Conservation (phyloP, 2,329 filamentous ascomycete genomes). For the Aaosphaeria pasadenensis region DNA sequence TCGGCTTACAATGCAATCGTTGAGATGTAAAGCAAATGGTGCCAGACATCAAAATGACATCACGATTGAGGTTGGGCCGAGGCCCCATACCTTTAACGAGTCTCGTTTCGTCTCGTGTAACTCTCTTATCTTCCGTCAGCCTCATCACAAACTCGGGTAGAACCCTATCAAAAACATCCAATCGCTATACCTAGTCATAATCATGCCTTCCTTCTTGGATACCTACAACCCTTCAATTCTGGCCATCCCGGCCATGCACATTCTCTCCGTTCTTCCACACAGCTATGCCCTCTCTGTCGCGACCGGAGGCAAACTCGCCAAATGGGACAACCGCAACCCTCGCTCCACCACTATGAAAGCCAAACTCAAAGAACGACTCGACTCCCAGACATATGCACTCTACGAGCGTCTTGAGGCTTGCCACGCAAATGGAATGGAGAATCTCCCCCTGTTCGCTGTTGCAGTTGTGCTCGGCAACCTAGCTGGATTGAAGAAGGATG, state of each 20-base stretch:
- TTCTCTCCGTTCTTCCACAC: slow-evolving; percentile 43
- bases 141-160: no score
- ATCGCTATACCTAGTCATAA: neutral
- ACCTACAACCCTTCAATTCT: slow-evolving; percentile 41
- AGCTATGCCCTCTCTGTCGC: slow-evolving; percentile 36
- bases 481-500: slow-evolving; percentile 31
- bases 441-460: slow-evolving; percentile 44
- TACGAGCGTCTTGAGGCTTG: slow-evolving; percentile 47
- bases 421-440: slow-evolving; percentile 47
- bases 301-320: slow-evolving; percentile 30
- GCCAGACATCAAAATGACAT: no score
- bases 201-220: slow-evolving; percentile 15
- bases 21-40: no score
- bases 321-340: slow-evolving; percentile 45
- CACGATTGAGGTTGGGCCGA: no score
- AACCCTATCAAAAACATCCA: no score
- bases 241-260: slow-evolving; percentile 45
- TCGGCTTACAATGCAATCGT: no score
- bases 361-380: slow-evolving; percentile 36
- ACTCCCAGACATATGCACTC: slow-evolving; percentile 34
- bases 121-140: no score
- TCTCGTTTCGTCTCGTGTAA: no score
- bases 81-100: no score
- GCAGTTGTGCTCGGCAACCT: slow-evolving; percentile 44
- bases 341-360: slow-evolving; percentile 34